A percentile compares a stretch with the other conserved stretches of the same genome.
phyloP scores from a whole-genome alignment of 1,284 basidiomycete species.

The Trichosporon inkin region DNA sequence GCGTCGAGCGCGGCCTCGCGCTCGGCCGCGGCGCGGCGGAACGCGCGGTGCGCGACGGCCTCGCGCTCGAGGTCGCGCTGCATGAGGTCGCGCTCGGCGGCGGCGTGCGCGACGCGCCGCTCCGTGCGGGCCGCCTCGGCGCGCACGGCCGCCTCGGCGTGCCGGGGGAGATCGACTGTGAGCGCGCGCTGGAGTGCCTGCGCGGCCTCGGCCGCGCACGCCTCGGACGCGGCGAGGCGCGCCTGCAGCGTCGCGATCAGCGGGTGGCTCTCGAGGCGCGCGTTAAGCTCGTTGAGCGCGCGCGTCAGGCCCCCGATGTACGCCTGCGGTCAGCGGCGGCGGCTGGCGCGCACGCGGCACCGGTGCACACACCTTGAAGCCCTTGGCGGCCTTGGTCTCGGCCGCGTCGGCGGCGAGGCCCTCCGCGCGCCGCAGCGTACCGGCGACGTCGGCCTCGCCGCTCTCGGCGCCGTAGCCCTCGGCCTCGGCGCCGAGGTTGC shows the following conservation, averaged over 20 bases:
- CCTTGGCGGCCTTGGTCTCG: constrained; percentile 28
- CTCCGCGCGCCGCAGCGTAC: constrained; percentile 22
- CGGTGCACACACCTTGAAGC: constrained; percentile 34
- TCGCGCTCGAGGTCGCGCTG: constrained; percentile 30
- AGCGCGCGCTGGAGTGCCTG: constrained; percentile 19
- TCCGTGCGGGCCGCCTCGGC: constrained; percentile 19
- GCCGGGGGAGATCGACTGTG: background rate
- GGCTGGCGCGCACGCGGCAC: no score
- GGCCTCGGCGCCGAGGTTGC: constrained; percentile 26
- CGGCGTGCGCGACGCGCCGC: constrained; percentile 16
- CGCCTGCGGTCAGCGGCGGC: constrained; percentile 25
- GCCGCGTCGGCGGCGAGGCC: constrained; percentile 24
- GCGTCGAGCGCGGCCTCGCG: constrained; percentile 22
- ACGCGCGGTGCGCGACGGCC: constrained; percentile 19
- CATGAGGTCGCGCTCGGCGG: constrained; percentile 23
- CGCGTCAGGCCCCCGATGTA: constrained; percentile 32
- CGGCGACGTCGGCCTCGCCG: constrained; percentile 27
- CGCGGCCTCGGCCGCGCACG: background rate
- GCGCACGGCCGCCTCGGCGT: constrained; percentile 10
- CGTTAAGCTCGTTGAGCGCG: constrained; percentile 28
- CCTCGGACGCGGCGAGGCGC: constrained; percentile 13
- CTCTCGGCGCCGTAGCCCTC: constrained; percentile 23
- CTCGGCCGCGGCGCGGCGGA: constrained; percentile 24
- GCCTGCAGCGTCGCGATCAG: constrained; percentile 24
- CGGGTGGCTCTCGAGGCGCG: constrained; percentile 25